Percentiles rank a stretch among this genome's conserved stretches.
These are phyloP conservation scores for Tillandsia fasciculata DNA, from an alignment of 176 grass and related monocot genomes.

Conservation along the genomic window DNA sequence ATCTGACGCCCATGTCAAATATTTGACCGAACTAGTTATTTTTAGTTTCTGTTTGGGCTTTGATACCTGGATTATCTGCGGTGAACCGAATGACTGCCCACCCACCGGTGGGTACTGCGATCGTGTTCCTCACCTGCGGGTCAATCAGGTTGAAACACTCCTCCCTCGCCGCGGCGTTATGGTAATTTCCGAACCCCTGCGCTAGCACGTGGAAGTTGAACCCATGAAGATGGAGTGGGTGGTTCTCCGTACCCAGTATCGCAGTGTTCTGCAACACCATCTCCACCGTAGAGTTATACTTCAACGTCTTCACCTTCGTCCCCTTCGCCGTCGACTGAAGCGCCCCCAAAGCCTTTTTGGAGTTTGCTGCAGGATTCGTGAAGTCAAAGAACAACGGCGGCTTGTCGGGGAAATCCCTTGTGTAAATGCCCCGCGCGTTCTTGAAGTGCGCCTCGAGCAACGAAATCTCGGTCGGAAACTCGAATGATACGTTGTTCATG, in stretches of 20 bases:
- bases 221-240: slow-evolving; percentile 58
- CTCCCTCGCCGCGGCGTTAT: background rate
- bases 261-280: slow-evolving; percentile 65
- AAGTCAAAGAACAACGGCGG: slow-evolving; percentile 44
- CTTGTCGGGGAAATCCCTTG: slow-evolving; percentile 45
- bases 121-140: slow-evolving; percentile 55
- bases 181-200: slow-evolving; percentile 59
- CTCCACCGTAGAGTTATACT: slow-evolving; percentile 51
- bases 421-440: slow-evolving; percentile 28
- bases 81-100: slow-evolving; percentile 71
- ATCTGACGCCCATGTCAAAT: background rate
- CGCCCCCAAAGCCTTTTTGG: background rate
- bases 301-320: slow-evolving; percentile 37
- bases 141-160: slow-evolving; percentile 35
- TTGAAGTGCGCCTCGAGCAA: slow-evolving; percentile 32
- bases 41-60: too few relatives aligned
- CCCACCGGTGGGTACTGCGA: slow-evolving; percentile 44
- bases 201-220: slow-evolving; percentile 59
- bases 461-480: slow-evolving; percentile 27
- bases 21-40: too few relatives aligned
- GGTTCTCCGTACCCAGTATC: slow-evolving; percentile 49
- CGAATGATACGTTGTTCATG: slow-evolving; percentile 75
- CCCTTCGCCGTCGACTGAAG: slow-evolving; percentile 6
- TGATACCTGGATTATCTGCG: slow-evolving; percentile 52
- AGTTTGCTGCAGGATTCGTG: slow-evolving; percentile 15